Percentiles rank a stretch among this genome's conserved stretches.
These are phyloP conservation scores for Papiliotrema nemorosa DNA, from an alignment of 1,284 basidiomycete species.

Conservation along the genomic window DNA sequence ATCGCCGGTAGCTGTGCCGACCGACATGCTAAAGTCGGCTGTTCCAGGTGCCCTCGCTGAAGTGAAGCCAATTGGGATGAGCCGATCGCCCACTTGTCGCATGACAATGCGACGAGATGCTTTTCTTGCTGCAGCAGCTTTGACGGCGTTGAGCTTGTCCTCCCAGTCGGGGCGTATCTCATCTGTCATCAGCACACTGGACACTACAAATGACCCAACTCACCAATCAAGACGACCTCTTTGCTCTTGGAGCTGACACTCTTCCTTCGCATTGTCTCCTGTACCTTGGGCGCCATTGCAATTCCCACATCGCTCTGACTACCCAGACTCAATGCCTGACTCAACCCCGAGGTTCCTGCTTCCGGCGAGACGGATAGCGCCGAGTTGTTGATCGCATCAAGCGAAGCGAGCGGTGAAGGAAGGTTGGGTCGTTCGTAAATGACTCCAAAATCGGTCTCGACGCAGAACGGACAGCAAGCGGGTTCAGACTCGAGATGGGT, in stretches of 20 bases:
- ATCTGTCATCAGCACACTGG: constrained; percentile 55
- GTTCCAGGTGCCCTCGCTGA: constrained; percentile 45
- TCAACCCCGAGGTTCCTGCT: constrained; percentile 54
- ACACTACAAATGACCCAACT: constrained; percentile 48
- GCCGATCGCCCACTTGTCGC: constrained; percentile 94
- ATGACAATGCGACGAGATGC: constrained; percentile 96
- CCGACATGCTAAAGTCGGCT: constrained; percentile 46
- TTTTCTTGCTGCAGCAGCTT: constrained; percentile 78
- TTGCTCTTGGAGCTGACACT: constrained; percentile 51
- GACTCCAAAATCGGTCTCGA: constrained; percentile 93
- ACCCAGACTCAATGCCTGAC: constrained; percentile 25
- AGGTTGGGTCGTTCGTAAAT: constrained; percentile 72
- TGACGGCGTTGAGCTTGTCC: constrained; percentile 80
- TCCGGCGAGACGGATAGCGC: constrained; percentile 54
- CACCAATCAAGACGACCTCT: constrained; percentile 87
- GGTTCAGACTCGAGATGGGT: constrained; percentile 89
- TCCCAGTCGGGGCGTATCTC: constrained; percentile 95
- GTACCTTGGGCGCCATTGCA: constrained; percentile 34
- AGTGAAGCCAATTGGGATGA: constrained; percentile 94
- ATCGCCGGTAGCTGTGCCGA: constrained; percentile 6
- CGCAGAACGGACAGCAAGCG: constrained; percentile 93
- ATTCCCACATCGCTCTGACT: constrained; percentile 26
- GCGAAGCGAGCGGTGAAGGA: constrained; percentile 5
- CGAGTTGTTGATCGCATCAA: constrained; percentile 8
- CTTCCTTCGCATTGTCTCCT: constrained; percentile 48